Percentiles rank a stretch among this genome's conserved stretches.
These are phyloP conservation scores for Lichtheimia hyalospora DNA, from an alignment of 371 early-diverging fungal genomes.

Conservation along the genomic window DNA sequence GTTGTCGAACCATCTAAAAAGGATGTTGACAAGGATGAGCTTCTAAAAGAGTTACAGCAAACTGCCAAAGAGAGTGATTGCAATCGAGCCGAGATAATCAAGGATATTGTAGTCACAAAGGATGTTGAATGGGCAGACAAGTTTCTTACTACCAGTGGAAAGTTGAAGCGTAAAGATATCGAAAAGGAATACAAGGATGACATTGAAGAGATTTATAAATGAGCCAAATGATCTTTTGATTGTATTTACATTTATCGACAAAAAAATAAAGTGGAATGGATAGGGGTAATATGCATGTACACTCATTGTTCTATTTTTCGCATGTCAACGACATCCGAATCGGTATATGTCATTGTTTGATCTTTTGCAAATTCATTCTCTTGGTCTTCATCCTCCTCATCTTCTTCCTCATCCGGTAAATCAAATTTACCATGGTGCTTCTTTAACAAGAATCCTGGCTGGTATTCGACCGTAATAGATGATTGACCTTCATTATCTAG, in stretches of 20 bases:
- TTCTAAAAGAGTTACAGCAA: conserved; percentile 45
- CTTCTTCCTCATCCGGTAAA: neutral
- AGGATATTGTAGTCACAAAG: conserved; percentile 45
- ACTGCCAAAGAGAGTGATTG: conserved; percentile 45
- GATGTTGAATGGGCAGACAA: conserved; percentile 51
- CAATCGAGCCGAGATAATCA: conserved; percentile 49
- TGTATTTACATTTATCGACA: neutral
- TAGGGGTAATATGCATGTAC: neutral
- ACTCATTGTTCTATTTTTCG: neutral
- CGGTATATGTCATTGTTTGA: neutral
- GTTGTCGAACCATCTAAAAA: conserved; percentile 64
- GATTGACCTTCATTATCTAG: neutral
- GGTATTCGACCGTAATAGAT: neutral
- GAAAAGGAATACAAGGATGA: conserved; percentile 48
- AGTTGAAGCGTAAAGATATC: conserved; percentile 57
- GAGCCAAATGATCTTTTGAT: neutral
- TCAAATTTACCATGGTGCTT: neutral
- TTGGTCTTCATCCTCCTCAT: neutral
- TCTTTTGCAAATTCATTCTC: neutral
- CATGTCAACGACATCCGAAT: neutral
- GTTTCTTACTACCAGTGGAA: conserved; percentile 58
- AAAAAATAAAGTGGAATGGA: no score
- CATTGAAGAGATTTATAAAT: conserved; percentile 46
- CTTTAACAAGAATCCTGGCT: neutral
- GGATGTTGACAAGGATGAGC: conserved; percentile 38